A percentile compares a stretch with the other conserved stretches of the same genome.
phyloP scores from a whole-genome alignment of 2,329 filamentous ascomycete species.

The Didymella sp. region DNA sequence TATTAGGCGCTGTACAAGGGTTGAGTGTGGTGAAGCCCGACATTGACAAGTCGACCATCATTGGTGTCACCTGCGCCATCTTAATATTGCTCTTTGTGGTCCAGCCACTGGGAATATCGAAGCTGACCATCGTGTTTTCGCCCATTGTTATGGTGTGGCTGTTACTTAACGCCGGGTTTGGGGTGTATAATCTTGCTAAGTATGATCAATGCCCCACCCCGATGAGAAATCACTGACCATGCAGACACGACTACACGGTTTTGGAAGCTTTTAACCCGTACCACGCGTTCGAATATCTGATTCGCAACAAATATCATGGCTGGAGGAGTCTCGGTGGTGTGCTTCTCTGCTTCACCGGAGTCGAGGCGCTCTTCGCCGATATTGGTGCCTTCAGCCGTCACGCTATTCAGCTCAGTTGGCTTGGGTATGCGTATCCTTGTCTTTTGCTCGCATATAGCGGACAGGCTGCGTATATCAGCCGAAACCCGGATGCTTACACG shows the following conservation, averaged over 20 bases:
- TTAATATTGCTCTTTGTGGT: conserved; percentile 68
- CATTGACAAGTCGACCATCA: conserved; percentile 64
- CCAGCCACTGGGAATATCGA: conserved; percentile 70
- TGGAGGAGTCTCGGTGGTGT: conserved; percentile 74
- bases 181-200: conserved; percentile 61
- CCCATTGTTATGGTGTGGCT: conserved; percentile 74
- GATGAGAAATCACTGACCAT: not conserved
- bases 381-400: conserved; percentile 74
- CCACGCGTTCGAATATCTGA: conserved; percentile 67
- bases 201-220: conserved; percentile 7
- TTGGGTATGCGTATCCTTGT: conserved; percentile 72
- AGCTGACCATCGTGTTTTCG: conserved; percentile 67
- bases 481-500: conserved; percentile 65
- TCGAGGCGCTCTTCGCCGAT: conserved; percentile 80
- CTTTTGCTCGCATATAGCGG: conserved; percentile 71
- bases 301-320: conserved; percentile 64
- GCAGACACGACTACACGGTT: conserved; percentile 57
- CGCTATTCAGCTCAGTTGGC: conserved; percentile 78
- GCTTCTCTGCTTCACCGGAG: conserved; percentile 74
- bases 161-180: conserved; percentile 66
- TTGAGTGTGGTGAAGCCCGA: conserved; percentile 64
- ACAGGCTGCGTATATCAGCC: conserved; percentile 75
- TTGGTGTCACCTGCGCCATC: conserved; percentile 70
- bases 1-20: conserved; percentile 73
- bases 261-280: conserved; percentile 62